Evolutionary conservation across 2,329 filamentous ascomycete genomes (phyloP).

Genomic region (Ophiostoma australiae): DNA sequence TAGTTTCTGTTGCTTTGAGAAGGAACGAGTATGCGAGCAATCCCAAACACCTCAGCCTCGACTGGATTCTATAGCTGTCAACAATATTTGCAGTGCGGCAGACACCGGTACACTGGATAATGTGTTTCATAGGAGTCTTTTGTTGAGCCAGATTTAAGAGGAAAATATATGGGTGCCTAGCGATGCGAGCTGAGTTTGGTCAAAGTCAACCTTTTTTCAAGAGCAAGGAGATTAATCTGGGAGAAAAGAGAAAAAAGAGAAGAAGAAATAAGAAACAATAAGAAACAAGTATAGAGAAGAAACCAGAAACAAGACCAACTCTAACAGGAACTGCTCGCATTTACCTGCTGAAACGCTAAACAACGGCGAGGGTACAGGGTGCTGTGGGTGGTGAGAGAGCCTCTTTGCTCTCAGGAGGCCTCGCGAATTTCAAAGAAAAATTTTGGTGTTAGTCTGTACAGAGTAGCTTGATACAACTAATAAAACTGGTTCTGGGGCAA

Average conservation of each 20-base stretch:
- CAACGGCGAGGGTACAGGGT: background rate
- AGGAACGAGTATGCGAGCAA: background rate
- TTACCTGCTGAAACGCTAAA: background rate
- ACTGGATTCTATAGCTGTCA: background rate
- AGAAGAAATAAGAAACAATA: background rate
- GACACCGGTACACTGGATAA: background rate
- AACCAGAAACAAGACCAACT: background rate
- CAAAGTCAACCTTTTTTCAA: background rate
- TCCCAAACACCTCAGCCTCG: background rate
- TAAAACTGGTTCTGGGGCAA: conserved; percentile 3
- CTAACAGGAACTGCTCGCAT: background rate
- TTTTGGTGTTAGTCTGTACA: background rate
- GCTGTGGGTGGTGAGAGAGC: background rate
- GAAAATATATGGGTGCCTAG: background rate
- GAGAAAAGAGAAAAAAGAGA: background rate
- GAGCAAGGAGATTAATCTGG: no score
- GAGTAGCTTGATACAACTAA: background rate
- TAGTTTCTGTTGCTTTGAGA: background rate
- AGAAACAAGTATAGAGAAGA: background rate
- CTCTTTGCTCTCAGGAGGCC: background rate
- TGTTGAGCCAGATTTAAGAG: no score
- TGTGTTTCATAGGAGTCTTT: no score
- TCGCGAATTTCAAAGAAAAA: background rate
- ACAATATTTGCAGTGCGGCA: background rate
- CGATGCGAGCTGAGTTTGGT: background rate